These are phyloP conservation scores for Globisporangium rhizosaccharum DNA, from an alignment of 352 stramenopile genomes.

Conservation along the genomic window DNA sequence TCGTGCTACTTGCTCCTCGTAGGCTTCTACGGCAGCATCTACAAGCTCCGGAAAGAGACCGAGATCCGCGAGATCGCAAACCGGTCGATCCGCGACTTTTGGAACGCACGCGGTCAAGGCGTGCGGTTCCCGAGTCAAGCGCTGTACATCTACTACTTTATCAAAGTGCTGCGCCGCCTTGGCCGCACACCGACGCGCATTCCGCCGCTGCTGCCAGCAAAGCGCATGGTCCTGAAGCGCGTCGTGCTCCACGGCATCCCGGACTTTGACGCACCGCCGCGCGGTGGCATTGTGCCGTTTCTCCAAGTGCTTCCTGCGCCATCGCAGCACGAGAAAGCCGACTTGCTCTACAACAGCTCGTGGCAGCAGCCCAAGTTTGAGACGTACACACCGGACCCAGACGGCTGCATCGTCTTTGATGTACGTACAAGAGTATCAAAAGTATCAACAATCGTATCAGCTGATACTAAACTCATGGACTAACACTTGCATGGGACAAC, in stretches of 20 bases:
- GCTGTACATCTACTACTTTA: conserved; percentile 88
- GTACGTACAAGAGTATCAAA: conserved; percentile 13
- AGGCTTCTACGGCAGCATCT: conserved; percentile 68
- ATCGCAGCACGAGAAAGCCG: conserved; percentile 46
- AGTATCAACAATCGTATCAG: too few relatives aligned
- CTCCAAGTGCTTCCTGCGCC: conserved; percentile 60
- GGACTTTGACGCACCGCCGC: conserved; percentile 62
- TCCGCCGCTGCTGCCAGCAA: conserved; percentile 40
- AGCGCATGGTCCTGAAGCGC: conserved; percentile 48
- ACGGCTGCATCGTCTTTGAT: conserved; percentile 53
- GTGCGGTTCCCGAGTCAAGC: conserved; percentile 80
- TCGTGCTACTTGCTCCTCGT: conserved; percentile 78
- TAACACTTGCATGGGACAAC: not conserved
- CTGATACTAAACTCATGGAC: too few relatives aligned
- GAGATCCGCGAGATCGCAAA: conserved; percentile 65
- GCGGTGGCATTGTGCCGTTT: conserved; percentile 56
- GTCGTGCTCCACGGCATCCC: conserved; percentile 73
- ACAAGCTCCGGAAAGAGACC: conserved; percentile 55
- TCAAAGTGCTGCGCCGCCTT: conserved; percentile 55
- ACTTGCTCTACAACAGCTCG: conserved; percentile 66
- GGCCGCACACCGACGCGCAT: conserved; percentile 48
- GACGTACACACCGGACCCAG: conserved; percentile 45
- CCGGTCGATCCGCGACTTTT: conserved; percentile 69
- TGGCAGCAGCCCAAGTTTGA: conserved; percentile 63
- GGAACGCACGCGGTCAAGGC: conserved; percentile 67